phyloP scores from a whole-genome alignment of 2,329 filamentous ascomycete species.

The Monilinia vaccinii-corymbosi region DNA sequence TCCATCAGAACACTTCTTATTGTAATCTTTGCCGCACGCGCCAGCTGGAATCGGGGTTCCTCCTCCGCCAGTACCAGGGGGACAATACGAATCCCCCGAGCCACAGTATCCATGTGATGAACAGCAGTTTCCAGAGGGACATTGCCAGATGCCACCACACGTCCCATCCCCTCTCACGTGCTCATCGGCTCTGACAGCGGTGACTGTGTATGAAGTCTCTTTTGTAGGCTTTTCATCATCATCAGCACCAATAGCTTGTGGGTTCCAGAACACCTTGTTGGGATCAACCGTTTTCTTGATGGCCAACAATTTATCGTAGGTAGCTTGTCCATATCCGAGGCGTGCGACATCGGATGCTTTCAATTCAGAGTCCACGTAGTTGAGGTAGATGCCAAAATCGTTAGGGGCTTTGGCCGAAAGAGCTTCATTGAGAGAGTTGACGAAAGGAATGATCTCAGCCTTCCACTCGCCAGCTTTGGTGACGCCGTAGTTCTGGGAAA shows the following conservation, averaged over 20 bases:
- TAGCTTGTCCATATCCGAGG: constrained; percentile 2
- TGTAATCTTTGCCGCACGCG: not conserved
- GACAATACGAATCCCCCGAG: too few relatives aligned
- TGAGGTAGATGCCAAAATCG: constrained; percentile 13
- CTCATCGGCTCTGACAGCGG: too few relatives aligned
- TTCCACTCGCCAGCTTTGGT: not conserved
- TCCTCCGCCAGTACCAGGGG: too few relatives aligned
- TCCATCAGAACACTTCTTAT: not conserved
- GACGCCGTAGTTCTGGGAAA: constrained; percentile 10
- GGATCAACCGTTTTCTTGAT: constrained; percentile 10
- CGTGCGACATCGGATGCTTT: not conserved
- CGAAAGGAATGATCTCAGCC: not conserved
- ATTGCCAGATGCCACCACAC: too few relatives aligned
- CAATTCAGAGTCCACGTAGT: constrained; percentile 11
- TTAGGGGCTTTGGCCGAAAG: constrained; percentile 14
- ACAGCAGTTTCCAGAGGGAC: not conserved
- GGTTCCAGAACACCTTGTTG: constrained; percentile 13
- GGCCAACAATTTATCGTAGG: constrained; percentile 9
- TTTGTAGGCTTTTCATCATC: too few relatives aligned
- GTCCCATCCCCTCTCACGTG: too few relatives aligned
- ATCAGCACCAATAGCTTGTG: constrained; percentile 8
- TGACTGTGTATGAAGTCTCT: too few relatives aligned
- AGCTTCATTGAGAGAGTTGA: constrained; percentile 13
- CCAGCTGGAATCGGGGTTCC: too few relatives aligned
- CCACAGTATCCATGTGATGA: not conserved